Evolutionary conservation across 805 yeast species (phyloP).

Genomic region (Maudiozyma pseudohumilis): DNA sequence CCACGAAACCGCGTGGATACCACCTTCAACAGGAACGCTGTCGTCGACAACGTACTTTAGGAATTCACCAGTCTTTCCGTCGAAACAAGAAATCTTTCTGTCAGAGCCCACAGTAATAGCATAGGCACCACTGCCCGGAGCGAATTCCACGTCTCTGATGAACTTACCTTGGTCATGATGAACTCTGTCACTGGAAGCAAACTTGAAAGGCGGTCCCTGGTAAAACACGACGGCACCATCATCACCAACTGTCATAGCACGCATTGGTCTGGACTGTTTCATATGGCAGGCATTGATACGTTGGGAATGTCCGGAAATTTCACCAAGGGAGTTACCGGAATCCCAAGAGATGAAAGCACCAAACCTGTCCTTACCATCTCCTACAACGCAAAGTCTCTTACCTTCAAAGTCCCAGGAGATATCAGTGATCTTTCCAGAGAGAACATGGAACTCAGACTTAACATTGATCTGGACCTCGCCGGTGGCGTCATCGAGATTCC

Average conservation of each 20-base stretch:
- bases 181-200: constrained; percentile 59
- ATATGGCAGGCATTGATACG: constrained; percentile 76
- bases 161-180: constrained; percentile 59
- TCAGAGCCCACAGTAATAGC: constrained; percentile 82
- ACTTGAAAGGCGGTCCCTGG: constrained; percentile 92
- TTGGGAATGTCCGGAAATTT: constrained; percentile 84
- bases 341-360: constrained; percentile 93
- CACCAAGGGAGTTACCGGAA: constrained; percentile 95
- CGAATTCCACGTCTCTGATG: constrained; percentile 69
- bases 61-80: constrained; percentile 79
- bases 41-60: constrained; percentile 37
- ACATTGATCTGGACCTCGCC: constrained; percentile 37
- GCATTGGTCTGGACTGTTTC: constrained; percentile 77
- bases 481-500: constrained; percentile 38
- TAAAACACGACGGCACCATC: constrained; percentile 77
- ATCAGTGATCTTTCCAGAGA: constrained; percentile 73
- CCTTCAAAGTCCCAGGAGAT: constrained; percentile 90
- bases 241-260: constrained; percentile 89
- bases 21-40: constrained; percentile 53
- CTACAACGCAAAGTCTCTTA: constrained; percentile 82
- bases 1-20: constrained; percentile 76
- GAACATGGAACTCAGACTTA: constrained; percentile 72
- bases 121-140: constrained; percentile 58
- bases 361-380: constrained; percentile 82
- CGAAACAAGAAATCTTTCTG: constrained; percentile 64